A percentile compares a stretch with the other conserved stretches of the same genome.
These are phyloP conservation scores for Amauroascus niger DNA, from an alignment of 2,329 filamentous ascomycete genomes.

Conservation along the genomic window DNA sequence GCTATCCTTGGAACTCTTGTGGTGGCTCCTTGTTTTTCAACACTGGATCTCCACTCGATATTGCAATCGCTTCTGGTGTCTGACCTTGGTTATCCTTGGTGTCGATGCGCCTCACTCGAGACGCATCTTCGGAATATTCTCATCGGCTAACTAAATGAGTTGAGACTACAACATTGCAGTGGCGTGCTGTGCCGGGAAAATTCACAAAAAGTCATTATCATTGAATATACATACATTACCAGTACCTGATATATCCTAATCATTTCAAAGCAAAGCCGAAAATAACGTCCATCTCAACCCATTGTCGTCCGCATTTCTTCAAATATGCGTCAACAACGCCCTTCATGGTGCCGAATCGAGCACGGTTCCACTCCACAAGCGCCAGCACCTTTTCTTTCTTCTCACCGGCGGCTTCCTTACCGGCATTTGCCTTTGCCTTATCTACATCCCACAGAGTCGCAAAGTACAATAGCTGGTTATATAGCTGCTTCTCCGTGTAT, in stretches of 20 bases:
- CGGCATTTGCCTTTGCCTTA: constrained; percentile 53
- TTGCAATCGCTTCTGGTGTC: neutral
- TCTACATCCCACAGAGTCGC: constrained; percentile 81
- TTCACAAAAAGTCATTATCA: constrained; percentile 3
- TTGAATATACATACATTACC: constrained; percentile 2
- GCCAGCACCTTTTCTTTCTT: constrained; percentile 58
- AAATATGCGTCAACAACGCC: constrained; percentile 71
- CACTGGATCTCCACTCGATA: neutral
- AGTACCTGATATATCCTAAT: constrained; percentile 6
- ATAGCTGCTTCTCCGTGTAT: constrained; percentile 77
- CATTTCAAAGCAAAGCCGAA: constrained; percentile 52
- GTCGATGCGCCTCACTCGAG: neutral
- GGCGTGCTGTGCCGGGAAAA: neutral
- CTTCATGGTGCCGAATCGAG: constrained; percentile 66
- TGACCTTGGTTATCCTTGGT: neutral
- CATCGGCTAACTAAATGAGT: neutral
- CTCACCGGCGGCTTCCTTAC: constrained; percentile 42
- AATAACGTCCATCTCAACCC: constrained; percentile 85
- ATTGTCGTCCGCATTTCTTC: constrained; percentile 80
- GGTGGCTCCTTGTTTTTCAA: neutral
- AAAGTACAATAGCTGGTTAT: constrained; percentile 90
- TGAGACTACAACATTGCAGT: neutral
- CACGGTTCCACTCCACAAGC: constrained; percentile 72
- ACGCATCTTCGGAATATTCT: neutral
- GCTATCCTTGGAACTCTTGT: no score